phyloP scores from a whole-genome alignment of 805 yeast species.

The Yarrowia hollandica region DNA sequence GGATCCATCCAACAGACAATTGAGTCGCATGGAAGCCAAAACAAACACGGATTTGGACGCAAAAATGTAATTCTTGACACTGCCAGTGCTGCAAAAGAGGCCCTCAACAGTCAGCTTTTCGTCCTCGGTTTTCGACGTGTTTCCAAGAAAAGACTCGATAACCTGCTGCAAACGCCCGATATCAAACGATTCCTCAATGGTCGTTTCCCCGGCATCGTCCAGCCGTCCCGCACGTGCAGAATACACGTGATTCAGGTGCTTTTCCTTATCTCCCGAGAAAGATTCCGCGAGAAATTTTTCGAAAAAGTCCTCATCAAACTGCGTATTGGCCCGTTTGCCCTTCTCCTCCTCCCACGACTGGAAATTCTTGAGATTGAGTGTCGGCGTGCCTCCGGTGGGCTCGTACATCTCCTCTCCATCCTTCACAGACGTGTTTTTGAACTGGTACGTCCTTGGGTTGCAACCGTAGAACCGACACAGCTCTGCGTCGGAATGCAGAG shows the following conservation, averaged over 20 bases:
- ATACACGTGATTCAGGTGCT: slow-evolving; percentile 18
- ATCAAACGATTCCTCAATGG: slow-evolving; percentile 16
- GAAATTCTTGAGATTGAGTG: slow-evolving; percentile 3
- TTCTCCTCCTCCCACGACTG: slow-evolving; percentile 23
- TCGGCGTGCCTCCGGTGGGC: not conserved
- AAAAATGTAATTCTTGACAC: slow-evolving; percentile 18
- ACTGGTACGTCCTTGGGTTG: slow-evolving; percentile 3
- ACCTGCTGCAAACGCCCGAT: slow-evolving; percentile 10
- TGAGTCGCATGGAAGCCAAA: slow-evolving; percentile 17
- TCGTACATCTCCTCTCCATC: slow-evolving; percentile 26
- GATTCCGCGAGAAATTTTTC: slow-evolving; percentile 19
- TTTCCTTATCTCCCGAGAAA: slow-evolving; percentile 12
- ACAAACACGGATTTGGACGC: slow-evolving; percentile 19
- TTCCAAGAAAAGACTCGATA: not conserved
- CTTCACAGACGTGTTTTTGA: slow-evolving; percentile 18
- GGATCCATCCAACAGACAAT: slow-evolving; percentile 12
- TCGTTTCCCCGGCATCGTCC: slow-evolving; percentile 2
- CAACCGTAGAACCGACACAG: slow-evolving; percentile 20
- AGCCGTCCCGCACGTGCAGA: not conserved
- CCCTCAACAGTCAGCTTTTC: slow-evolving; percentile 23
- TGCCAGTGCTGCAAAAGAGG: slow-evolving; percentile 5
- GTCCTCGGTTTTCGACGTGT: slow-evolving; percentile 13
- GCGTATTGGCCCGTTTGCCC: slow-evolving; percentile 14
- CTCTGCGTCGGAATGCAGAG: slow-evolving; percentile 17
- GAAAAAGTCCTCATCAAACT: slow-evolving; percentile 26